Evolutionary conservation across 2,329 filamentous ascomycete species (phyloP).

Genomic region (Colletotrichum truncatum): DNA sequence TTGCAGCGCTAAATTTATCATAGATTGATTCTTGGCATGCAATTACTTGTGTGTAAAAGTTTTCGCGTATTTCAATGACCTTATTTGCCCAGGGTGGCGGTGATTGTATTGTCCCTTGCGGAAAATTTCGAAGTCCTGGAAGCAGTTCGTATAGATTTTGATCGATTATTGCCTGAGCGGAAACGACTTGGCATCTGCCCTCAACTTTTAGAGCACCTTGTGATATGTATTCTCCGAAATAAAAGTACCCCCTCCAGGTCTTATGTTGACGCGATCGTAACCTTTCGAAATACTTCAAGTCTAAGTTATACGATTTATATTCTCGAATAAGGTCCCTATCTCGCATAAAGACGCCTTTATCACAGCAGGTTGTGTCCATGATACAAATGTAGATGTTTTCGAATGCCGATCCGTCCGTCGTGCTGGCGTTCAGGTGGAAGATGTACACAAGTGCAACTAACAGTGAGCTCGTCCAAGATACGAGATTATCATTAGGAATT

Average conservation of each 20-base stretch:
- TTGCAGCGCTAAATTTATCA: too few relatives aligned
- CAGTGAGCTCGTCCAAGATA: neutral
- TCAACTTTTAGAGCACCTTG: neutral
- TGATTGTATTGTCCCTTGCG: neutral
- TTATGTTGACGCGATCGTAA: neutral
- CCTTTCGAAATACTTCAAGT: neutral
- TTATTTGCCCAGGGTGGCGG: neutral
- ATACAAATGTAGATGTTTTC: neutral
- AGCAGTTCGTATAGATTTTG: neutral
- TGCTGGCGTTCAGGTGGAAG: neutral
- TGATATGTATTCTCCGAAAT: neutral
- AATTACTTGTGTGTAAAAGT: neutral
- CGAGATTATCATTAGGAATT: neutral
- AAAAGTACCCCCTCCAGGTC: neutral
- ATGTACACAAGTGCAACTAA: neutral
- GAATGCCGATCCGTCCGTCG: neutral
- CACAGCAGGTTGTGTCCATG: neutral
- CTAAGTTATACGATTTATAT: neutral
- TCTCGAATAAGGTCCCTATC: neutral
- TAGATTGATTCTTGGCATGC: neutral
- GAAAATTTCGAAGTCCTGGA: neutral
- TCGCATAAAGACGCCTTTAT: neutral
- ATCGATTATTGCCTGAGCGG: neutral
- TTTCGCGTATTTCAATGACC: neutral
- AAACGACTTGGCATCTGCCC: neutral